Evolutionary conservation across 1,284 basidiomycete species (phyloP), one percentile per base, ranked within the genome.

Genomic region (Mrakiaceae sp.): DNA sequence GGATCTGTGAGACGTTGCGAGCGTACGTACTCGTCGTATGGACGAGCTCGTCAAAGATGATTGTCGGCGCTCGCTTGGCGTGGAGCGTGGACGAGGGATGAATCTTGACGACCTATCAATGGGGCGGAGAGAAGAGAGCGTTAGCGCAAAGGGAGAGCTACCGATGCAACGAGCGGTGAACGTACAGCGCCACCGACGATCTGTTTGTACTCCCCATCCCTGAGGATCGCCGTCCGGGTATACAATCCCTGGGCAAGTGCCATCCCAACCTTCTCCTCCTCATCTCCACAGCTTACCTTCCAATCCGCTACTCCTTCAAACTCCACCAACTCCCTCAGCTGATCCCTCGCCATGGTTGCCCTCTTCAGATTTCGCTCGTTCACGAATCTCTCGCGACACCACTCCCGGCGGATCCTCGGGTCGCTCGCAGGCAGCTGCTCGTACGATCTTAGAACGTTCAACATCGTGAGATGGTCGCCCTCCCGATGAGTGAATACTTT

Each of bases 1-100:
- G 83, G 57, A 96, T 83, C 0, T 84, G 79, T 0, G 90, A 92
- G 5, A 93, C 91, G 42, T 87, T 87, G 3, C 91, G 85, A 2
- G 91, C 92, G 71, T 92, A 95, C 51, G 89, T 85, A 60, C 86
- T 84, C 52, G 84, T 87, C 39, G 92, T 96, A 72, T 87, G 85
- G 27, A 94, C 92, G 70, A 96, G 78, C 74, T 96, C 93, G 73
- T 94, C 87, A 72, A 89, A 97, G 57, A 96, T 81, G 65, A 97
- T 90, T 5, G 86, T 89, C 0, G 86, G 84, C 0, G 85, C 82
- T 72, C 88, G 90, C 72, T 87, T 88, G 67, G 87, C 85, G 67
- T 82, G 83, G 67, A 96, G 73, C 2, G 84, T 82, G 27, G 90
- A 93, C 40, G 86, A 82, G 0, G 93, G 93, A 73, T 96, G 90